Evolutionary conservation across 2,329 filamentous ascomycete species (phyloP), one percentile per base, ranked within the genome.

Genomic region (Plectosphaerella sp.): DNA sequence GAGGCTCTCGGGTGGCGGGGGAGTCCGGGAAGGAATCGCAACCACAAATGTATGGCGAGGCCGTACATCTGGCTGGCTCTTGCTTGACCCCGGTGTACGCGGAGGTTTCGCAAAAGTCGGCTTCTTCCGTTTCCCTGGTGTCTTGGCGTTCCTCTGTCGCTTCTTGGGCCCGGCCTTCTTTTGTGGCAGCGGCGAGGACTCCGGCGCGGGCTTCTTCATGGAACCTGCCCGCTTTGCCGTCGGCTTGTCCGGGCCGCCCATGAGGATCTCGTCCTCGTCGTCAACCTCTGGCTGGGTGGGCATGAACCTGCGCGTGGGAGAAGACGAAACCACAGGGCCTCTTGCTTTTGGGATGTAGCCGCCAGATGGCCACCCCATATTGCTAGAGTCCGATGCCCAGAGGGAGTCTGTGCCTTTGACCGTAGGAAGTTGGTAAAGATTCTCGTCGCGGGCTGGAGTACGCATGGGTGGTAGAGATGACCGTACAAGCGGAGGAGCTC

Each of bases 401-500:
- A 58, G 48, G 20, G 57, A 58, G 12, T 55, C 39, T 16, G 35
- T 43, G 2, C 54, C 54, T 8, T 37, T 35, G 15, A 18, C 49
- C 25, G 39, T 42, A 11, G 57, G 57, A 15, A 58, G 39, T 25
- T 48, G 45, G 22, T 57, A 57, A 28, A 52, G 48, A 5, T 53
- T 33, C 16, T 45, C 47, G 15, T 42, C 45, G 14, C 52, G 36
- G 5, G 47, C 51, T 7, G 57, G 47, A 16, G 56, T 51, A 5
- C 57, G 47, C 16, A 16, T 51, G n/a, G 58, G 55, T 24, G 52
- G 48, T 25, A 61, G 55, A 2, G 55, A 57, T 3, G 59, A 50
- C n/a, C 48, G 55, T 7, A 63, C 62, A 8, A 73, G 56, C 5
- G 68, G 67, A 2, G 73, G 72, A 1, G 61, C 61, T 24, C 62